phyloP scores from a whole-genome alignment of 2,329 filamentous ascomycete species.

The Aspergillus sp. region DNA sequence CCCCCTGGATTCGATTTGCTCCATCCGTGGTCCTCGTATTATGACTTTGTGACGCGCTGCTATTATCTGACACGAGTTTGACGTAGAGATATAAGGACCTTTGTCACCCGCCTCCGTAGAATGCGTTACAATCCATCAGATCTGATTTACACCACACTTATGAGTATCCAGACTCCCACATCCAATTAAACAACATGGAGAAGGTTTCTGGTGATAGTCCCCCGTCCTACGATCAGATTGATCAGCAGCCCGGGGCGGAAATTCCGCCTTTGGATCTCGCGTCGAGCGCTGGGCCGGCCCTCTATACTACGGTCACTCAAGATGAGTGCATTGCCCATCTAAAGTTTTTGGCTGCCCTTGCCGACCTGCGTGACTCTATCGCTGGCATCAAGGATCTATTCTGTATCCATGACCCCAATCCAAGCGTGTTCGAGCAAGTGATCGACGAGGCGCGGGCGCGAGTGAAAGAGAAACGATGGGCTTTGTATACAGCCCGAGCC shows the following conservation, averaged over 20 bases:
- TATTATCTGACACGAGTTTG: background rate
- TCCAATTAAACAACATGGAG: background rate
- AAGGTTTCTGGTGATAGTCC: constrained; percentile 15
- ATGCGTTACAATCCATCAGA: background rate
- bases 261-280: constrained; percentile 29
- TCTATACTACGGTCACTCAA: constrained; percentile 30
- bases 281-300: constrained; percentile 8
- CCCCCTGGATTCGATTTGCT: background rate
- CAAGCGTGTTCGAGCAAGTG: constrained; percentile 32
- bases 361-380: constrained; percentile 65
- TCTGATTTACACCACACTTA: background rate
- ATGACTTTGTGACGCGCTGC: background rate
- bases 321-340: constrained; percentile 70
- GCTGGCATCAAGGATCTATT: constrained; percentile 68
- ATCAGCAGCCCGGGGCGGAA: constrained; percentile 10
- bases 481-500: constrained; percentile 66
- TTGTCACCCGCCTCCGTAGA: background rate
- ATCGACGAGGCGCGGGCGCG: constrained; percentile 48
- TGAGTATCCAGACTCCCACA: background rate
- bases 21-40: background rate
- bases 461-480: constrained; percentile 72
- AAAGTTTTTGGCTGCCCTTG: constrained; percentile 68
- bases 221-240: constrained; percentile 28
- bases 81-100: background rate
- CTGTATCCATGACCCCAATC: constrained; percentile 55